These are phyloP conservation scores for Eleusine indica DNA, from an alignment of 176 grass and related monocot genomes.

Conservation along the genomic window DNA sequence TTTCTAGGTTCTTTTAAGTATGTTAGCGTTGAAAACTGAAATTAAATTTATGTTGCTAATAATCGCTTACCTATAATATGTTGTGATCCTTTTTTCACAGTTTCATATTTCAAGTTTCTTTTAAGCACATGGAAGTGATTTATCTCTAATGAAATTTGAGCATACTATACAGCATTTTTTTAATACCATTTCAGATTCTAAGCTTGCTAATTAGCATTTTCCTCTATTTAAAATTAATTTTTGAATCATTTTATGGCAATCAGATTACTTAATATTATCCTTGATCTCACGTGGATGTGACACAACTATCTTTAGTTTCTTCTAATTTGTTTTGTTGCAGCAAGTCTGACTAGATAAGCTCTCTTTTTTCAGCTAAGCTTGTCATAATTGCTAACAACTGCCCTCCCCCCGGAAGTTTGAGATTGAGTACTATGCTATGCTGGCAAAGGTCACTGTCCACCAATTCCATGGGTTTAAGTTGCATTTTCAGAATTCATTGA, in stretches of 20 bases:
- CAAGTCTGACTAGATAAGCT: neutral
- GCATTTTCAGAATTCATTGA: no score
- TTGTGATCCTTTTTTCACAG: no score
- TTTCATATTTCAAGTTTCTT: no score
- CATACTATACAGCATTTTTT: neutral
- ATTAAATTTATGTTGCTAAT: neutral
- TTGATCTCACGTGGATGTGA: neutral
- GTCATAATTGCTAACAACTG: slow-evolving; percentile 85
- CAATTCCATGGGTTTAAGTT: slow-evolving; percentile 83
- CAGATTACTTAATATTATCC: no score
- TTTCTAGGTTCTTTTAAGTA: no score
- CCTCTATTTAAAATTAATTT: no score
- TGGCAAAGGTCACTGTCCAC: slow-evolving; percentile 79
- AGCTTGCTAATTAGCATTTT: no score
- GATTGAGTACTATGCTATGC: slow-evolving; percentile 86
- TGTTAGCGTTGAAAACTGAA: slow-evolving; percentile 15
- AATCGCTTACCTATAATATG: neutral
- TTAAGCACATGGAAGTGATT: no score
- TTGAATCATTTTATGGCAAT: neutral
- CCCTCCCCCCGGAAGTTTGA: slow-evolving; percentile 71
- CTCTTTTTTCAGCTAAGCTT: slow-evolving; percentile 59
- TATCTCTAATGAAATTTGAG: neutral
- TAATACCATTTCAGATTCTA: no score
- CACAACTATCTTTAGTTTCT: neutral
- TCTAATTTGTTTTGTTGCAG: neutral